Percentiles rank a stretch among this genome's conserved stretches.
Evolutionary conservation across 805 yeast genomes (phyloP).

Genomic region (Saccharomyces paradoxus): DNA sequence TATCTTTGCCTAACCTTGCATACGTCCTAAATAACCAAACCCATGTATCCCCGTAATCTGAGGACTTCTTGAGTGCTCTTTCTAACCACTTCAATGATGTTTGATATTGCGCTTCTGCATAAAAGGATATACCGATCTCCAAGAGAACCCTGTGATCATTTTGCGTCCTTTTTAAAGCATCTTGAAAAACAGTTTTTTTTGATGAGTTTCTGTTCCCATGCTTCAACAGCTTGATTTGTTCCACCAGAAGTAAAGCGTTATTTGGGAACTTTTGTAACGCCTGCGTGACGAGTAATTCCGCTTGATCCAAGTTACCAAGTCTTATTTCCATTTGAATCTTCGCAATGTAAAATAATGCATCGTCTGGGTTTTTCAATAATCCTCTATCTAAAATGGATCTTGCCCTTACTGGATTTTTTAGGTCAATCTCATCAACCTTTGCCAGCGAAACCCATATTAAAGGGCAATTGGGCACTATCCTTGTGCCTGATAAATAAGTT

Average conservation of each 20-base stretch:
- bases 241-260: slow-evolving; percentile 60
- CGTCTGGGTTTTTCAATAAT: slow-evolving; percentile 40
- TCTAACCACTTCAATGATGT: slow-evolving; percentile 71
- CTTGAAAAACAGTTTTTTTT: slow-evolving; percentile 51
- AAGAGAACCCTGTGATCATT: slow-evolving; percentile 52
- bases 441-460: slow-evolving; percentile 52
- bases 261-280: slow-evolving; percentile 53
- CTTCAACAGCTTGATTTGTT: slow-evolving; percentile 38
- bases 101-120: slow-evolving; percentile 52
- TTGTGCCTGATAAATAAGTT: slow-evolving; percentile 41
- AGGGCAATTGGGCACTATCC: slow-evolving; percentile 36
- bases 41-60: slow-evolving; percentile 70
- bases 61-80: slow-evolving; percentile 49
- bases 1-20: slow-evolving; percentile 25
- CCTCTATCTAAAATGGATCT: slow-evolving; percentile 69
- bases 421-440: slow-evolving; percentile 35
- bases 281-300: slow-evolving; percentile 44
- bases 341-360: slow-evolving; percentile 50
- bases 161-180: slow-evolving; percentile 61
- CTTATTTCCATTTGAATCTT: slow-evolving; percentile 51
- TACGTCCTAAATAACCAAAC: slow-evolving; percentile 49
- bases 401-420: slow-evolving; percentile 45
- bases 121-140: slow-evolving; percentile 60
- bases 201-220: slow-evolving; percentile 38
- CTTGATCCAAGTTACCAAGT: slow-evolving; percentile 42